Conservation (phyloP, 2,329 filamentous ascomycete genomes). For the Trichoderma sp. region DNA sequence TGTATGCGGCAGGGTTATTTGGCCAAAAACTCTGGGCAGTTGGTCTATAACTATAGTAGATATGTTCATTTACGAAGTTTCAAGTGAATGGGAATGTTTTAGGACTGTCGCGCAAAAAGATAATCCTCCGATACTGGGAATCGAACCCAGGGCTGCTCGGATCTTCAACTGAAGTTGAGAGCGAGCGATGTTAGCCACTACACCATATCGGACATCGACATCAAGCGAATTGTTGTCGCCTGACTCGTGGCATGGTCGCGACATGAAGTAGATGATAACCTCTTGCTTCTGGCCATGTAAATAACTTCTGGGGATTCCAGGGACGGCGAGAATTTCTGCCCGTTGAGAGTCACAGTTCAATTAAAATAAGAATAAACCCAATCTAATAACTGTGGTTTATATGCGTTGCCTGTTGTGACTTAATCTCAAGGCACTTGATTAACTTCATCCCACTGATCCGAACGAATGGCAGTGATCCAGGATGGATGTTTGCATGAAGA, state of each 20-base stretch:
- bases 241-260: background rate
- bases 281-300: background rate
- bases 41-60: too few species aligned
- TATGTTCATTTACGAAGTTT: too few species aligned
- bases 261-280: background rate
- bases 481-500: too few species aligned
- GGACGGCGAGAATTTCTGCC: too few species aligned
- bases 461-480: background rate
- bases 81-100: too few species aligned
- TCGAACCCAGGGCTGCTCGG: background rate
- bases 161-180: conserved; percentile 29
- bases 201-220: conserved; percentile 36
- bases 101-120: background rate
- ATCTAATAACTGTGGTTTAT: too few species aligned
- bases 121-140: background rate
- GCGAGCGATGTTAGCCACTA: conserved; percentile 42
- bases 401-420: background rate
- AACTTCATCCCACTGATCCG: background rate
- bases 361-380: too few species aligned
- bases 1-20: too few species aligned
- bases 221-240: background rate
- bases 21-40: too few species aligned
- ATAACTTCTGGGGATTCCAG: too few species aligned
- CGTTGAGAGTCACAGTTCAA: too few species aligned
- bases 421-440: background rate